Conservation (phyloP, 345 rosid species). For the Euphorbia pulcherrima region DNA sequence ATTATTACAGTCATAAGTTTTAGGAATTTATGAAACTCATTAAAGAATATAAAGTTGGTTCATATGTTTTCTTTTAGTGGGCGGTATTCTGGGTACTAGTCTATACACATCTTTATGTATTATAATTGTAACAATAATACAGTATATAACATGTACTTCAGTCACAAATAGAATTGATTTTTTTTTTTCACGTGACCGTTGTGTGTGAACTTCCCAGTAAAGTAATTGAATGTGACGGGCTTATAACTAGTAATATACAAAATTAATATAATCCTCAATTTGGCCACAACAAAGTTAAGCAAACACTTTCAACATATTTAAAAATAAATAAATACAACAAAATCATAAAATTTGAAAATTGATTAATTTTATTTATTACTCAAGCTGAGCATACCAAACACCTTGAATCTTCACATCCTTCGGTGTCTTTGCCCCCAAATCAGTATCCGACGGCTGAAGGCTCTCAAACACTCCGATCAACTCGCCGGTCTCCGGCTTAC, state of each 20-base stretch:
- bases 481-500: slow-evolving; percentile 88
- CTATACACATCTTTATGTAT: no score
- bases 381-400: slow-evolving; percentile 96
- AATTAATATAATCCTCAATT: slow-evolving; percentile 11
- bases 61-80: no score
- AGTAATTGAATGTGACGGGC: not conserved
- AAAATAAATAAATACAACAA: slow-evolving; percentile 36
- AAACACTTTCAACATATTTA: slow-evolving; percentile 25
- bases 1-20: no score
- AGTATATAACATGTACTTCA: no score
- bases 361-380: slow-evolving; percentile 39
- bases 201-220: no score
- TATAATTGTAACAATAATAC: no score
- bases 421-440: slow-evolving; percentile 88
- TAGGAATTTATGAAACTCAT: no score
- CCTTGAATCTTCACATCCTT: slow-evolving; percentile 98
- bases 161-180: no score
- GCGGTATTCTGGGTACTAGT: no score
- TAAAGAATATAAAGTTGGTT: no score
- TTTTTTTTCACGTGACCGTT: no score
- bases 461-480: slow-evolving; percentile 95
- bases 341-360: slow-evolving; percentile 17
- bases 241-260: slow-evolving; percentile 31
- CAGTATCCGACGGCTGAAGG: slow-evolving; percentile 95
- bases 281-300: slow-evolving; percentile 30